Evolutionary conservation across 768 basidiomycete species (phyloP).

Genomic region (Omphalotus guepiniiformis): DNA sequence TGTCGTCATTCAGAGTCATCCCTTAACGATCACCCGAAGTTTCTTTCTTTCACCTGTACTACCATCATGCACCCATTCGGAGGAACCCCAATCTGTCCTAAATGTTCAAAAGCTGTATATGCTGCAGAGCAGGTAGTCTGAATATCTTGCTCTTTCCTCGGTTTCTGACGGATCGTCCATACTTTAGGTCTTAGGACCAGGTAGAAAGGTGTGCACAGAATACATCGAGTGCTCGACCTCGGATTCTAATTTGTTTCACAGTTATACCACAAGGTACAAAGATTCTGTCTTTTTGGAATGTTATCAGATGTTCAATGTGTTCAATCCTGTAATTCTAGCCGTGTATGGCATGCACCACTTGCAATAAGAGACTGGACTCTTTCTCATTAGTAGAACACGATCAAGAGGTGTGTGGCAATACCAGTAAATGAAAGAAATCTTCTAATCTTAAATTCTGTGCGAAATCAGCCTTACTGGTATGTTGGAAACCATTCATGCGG

Average conservation of each 20-base stretch:
- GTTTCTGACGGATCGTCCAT: slow-evolving; percentile 9
- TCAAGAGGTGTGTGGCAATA: slow-evolving; percentile 53
- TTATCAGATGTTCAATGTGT: neutral
- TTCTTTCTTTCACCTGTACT: neutral
- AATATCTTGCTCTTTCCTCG: neutral
- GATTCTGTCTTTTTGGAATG: neutral
- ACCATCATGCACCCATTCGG: slow-evolving; percentile 66
- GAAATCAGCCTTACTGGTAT: slow-evolving; percentile 54
- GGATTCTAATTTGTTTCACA: slow-evolving; percentile 19
- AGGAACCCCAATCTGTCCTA: slow-evolving; percentile 66
- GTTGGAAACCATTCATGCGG: slow-evolving; percentile 10
- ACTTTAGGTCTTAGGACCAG: slow-evolving; percentile 75
- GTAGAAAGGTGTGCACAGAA: slow-evolving; percentile 62
- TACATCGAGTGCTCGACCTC: neutral
- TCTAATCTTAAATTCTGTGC: neutral
- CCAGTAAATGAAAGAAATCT: neutral
- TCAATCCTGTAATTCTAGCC: slow-evolving; percentile 38
- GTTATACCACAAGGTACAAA: slow-evolving; percentile 74
- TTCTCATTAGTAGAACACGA: slow-evolving; percentile 78
- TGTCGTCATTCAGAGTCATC: neutral
- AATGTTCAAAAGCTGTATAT: slow-evolving; percentile 76
- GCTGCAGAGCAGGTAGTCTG: slow-evolving; percentile 74
- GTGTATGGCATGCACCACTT: slow-evolving; percentile 74
- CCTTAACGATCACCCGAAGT: neutral
- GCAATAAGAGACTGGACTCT: slow-evolving; percentile 78